Base-by-base conservation (phyloP, 1,284 basidiomycete species). In the Malassezia obtusa region DNA sequence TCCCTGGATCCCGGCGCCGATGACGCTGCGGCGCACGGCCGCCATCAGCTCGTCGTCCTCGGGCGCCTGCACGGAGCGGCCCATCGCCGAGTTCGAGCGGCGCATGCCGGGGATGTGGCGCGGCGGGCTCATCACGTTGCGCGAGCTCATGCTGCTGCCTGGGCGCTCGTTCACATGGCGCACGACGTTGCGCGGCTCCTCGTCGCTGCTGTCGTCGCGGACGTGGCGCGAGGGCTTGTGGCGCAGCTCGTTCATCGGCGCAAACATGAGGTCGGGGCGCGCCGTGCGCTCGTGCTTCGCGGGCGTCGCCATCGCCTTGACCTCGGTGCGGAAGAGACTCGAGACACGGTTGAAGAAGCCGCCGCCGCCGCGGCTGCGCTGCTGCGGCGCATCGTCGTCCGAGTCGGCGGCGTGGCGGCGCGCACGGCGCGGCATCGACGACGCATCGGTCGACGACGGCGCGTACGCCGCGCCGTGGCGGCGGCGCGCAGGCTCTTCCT, bases 321-420 rank as follows among this genome's bases (percentile, higher is more conserved):
- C 43, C 30, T 73, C 70, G 39, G 67, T 61, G 60, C 65, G 66
- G 67, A 73, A 73, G 47, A 73, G 65, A 26, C 61, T 61, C 49
- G 65, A 62, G 33, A 73, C 47, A 22, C 63, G 61, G 41, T 66
- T 63, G 21, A 73, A 62, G 49, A 73, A 63, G 40, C 62, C 62
- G 32, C 57, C 57, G 24, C 24, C 19, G 12, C 60, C 48, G 39
- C 58, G 24, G 36, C 39, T 35, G 10, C 38, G 31, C n/a, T 43
- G 31, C 14, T 32, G 9, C 31, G 25, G 37, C 39, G 39, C 28
- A 4, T 50, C 57, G 19, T 57, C 52, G 19, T 61, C 59, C 32
- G 44, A 50, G 24, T 28, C 28, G 37, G 45, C 40, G 11, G 43
- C 35, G 14, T 56, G 59, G 22, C 24, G 31, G 32, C 14, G 22